Evolutionary conservation across 2,329 filamentous ascomycete genomes (phyloP).

Genomic region (Leptographium lundbergii): DNA sequence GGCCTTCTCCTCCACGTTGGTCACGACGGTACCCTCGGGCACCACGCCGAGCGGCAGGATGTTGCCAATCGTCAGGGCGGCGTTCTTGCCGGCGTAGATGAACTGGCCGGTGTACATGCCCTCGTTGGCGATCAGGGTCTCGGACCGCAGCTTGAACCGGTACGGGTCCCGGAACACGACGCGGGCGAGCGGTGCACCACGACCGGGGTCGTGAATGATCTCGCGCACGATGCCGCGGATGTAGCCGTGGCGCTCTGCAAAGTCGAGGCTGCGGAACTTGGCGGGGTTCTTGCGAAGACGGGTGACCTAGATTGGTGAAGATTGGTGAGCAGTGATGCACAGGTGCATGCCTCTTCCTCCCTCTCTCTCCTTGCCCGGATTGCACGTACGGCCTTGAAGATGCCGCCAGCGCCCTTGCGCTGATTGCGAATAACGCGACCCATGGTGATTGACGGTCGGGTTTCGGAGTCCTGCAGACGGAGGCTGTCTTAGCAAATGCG

Average conservation of each 20-base stretch:
- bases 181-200: conserved; percentile 94
- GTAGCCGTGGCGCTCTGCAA: conserved; percentile 94
- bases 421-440: conserved; percentile 45
- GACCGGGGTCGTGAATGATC: conserved; percentile 97
- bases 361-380: background rate
- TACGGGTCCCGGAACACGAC: conserved; percentile 97
- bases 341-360: background rate
- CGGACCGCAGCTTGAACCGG: conserved; percentile 91
- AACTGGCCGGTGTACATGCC: conserved; percentile 99
- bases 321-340: background rate
- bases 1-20: conserved; percentile 98
- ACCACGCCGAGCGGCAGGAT: conserved; percentile 87
- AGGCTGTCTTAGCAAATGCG: background rate
- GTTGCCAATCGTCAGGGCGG: conserved; percentile 92
- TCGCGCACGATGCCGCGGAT: conserved; percentile 95
- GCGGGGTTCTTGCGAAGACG: conserved; percentile 89
- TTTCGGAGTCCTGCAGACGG: conserved; percentile 5
- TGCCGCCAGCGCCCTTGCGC: conserved; percentile 47
- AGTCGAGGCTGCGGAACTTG: conserved; percentile 94
- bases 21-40: conserved; percentile 97
- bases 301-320: conserved; percentile 55
- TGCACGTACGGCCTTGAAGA: conserved; percentile 31
- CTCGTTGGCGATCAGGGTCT: conserved; percentile 99
- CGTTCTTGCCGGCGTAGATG: conserved; percentile 99
- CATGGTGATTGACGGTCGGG: conserved; percentile 9